Percentiles rank a stretch among this genome's conserved stretches.
Evolutionary conservation across 2,329 filamentous ascomycete genomes (phyloP).

Genomic region (Aspergillus bombycis): DNA sequence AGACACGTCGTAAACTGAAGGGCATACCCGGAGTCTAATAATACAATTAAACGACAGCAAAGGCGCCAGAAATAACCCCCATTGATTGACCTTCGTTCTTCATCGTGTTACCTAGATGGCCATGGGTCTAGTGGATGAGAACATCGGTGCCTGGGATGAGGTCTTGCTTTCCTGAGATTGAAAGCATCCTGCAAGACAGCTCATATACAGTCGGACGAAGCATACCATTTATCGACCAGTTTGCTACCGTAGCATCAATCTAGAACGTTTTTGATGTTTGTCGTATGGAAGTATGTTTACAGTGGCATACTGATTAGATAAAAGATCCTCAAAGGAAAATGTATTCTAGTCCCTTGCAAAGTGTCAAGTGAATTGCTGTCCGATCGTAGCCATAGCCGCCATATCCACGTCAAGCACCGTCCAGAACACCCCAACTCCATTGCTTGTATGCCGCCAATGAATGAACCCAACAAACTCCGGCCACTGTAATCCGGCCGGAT

Average conservation of each 20-base stretch:
- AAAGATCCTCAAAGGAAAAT: not conserved
- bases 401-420: constrained; percentile 1
- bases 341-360: not conserved
- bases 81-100: too few species aligned
- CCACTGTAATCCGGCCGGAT: constrained; percentile 5
- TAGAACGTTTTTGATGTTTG: not conserved
- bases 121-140: too few species aligned
- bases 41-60: too few species aligned
- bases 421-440: constrained; percentile 19
- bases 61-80: too few species aligned
- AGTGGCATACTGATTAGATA: not conserved
- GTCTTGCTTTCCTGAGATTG: too few species aligned
- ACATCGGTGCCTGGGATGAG: too few species aligned
- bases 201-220: not conserved
- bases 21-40: too few species aligned
- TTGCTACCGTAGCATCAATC: not conserved
- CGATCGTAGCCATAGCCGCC: constrained; percentile 5
- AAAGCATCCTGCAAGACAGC: too few species aligned
- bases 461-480: constrained; percentile 9
- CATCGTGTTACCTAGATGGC: too few species aligned
- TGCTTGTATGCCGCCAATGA: constrained; percentile 16
- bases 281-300: not conserved
- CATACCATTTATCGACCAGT: not conserved
- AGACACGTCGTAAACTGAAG: too few species aligned
- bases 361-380: constrained; percentile 5